A percentile compares a stretch with the other conserved stretches of the same genome.
These are phyloP conservation scores for Yueomyces sinensis DNA, from an alignment of 805 yeast species.

Conservation along the genomic window DNA sequence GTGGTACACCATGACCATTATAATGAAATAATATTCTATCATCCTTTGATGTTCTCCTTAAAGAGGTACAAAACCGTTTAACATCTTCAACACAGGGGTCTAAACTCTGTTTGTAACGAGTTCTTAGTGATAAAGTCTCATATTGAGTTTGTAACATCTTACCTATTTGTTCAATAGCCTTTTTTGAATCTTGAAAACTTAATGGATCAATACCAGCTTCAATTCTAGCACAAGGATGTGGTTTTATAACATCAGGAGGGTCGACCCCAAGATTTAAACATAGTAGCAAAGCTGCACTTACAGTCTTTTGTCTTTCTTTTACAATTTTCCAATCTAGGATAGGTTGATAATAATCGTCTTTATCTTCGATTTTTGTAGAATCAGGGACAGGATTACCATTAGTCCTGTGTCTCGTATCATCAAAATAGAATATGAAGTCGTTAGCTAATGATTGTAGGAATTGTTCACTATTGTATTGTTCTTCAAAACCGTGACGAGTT, in stretches of 20 bases:
- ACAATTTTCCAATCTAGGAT: slow-evolving; percentile 84
- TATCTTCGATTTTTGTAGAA: slow-evolving; percentile 34
- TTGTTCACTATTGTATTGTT: slow-evolving; percentile 36
- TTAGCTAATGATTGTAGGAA: slow-evolving; percentile 43
- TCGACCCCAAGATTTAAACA: slow-evolving; percentile 92
- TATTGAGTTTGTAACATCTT: slow-evolving; percentile 79
- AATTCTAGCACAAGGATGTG: slow-evolving; percentile 81
- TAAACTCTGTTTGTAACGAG: slow-evolving; percentile 78
- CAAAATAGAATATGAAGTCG: slow-evolving; percentile 72
- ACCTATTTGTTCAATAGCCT: slow-evolving; percentile 85
- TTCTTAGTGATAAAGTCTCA: slow-evolving; percentile 75
- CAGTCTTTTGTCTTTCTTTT: slow-evolving; percentile 83
- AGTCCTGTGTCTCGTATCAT: slow-evolving; percentile 83
- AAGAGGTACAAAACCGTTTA: slow-evolving; percentile 77
- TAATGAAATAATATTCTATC: slow-evolving; percentile 89
- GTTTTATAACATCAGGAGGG: slow-evolving; percentile 90
- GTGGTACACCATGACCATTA: slow-evolving; percentile 98
- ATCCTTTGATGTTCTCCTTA: slow-evolving; percentile 83
- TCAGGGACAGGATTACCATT: slow-evolving; percentile 67
- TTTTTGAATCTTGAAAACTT: slow-evolving; percentile 67
- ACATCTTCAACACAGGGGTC: slow-evolving; percentile 96
- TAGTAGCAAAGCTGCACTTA: slow-evolving; percentile 80
- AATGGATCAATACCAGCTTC: slow-evolving; percentile 94
- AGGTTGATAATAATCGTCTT: slow-evolving; percentile 44
- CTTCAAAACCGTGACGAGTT: slow-evolving; percentile 59